phyloP scores from a whole-genome alignment of 1,284 basidiomycete genomes.

The Moesziomyces globuligerus region DNA sequence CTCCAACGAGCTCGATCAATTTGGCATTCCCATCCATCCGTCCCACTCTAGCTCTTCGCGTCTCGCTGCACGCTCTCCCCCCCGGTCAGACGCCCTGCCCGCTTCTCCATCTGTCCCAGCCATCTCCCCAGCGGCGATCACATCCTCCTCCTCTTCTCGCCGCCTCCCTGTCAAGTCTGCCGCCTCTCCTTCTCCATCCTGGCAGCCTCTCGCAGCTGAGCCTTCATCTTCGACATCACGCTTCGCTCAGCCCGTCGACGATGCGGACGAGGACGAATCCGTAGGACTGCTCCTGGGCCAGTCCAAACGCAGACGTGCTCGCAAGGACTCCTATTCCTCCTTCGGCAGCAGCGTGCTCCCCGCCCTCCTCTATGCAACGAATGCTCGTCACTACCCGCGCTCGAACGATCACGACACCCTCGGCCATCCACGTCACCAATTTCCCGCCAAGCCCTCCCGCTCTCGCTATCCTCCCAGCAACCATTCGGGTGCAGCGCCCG shows the following conservation, averaged over 20 bases:
- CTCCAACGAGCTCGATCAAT: slow-evolving; percentile 32
- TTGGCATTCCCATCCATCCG: slow-evolving; percentile 33
- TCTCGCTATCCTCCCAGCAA: slow-evolving; percentile 42
- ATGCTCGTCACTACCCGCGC: slow-evolving; percentile 17
- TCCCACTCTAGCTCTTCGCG: slow-evolving; percentile 16
- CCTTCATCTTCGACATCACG: slow-evolving; percentile 17
- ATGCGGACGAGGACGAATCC: slow-evolving; percentile 39
- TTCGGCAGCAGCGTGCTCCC: slow-evolving; percentile 50
- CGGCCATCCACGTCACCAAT: slow-evolving; percentile 1
- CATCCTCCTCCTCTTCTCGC: slow-evolving; percentile 20
- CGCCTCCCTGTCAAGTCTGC: background rate
- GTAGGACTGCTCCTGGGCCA: slow-evolving; percentile 35
- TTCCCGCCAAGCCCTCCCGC: slow-evolving; percentile 20
- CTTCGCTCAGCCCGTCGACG: slow-evolving; percentile 1
- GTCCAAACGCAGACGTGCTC: slow-evolving; percentile 27
- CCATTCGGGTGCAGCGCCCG: slow-evolving; percentile 30
- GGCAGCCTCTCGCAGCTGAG: background rate
- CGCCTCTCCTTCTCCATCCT: slow-evolving; percentile 11
- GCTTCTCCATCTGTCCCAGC: slow-evolving; percentile 1
- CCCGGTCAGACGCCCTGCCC: slow-evolving; percentile 6
- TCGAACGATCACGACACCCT: slow-evolving; percentile 13
- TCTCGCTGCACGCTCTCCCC: background rate
- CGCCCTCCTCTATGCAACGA: slow-evolving; percentile 18
- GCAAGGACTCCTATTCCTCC: slow-evolving; percentile 49
- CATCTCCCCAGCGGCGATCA: slow-evolving; percentile 14